These are phyloP conservation scores for Mucor racemosus DNA, from an alignment of 371 early-diverging fungal genomes.

Conservation along the genomic window DNA sequence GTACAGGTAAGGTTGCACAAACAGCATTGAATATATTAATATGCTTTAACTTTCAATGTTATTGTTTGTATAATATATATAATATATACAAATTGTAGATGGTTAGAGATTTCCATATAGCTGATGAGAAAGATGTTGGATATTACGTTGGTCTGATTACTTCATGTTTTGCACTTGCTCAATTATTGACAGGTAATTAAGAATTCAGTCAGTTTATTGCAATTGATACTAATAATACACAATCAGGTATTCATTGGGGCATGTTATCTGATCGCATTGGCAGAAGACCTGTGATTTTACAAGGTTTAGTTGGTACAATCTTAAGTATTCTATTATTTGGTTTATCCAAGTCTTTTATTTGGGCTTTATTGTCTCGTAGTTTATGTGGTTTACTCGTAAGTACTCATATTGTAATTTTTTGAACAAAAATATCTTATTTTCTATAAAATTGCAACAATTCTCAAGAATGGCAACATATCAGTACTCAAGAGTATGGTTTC, in stretches of 20 bases:
- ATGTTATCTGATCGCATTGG: slow-evolving; percentile 69
- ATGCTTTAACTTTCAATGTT: not conserved
- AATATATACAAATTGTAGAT: slow-evolving; percentile 35
- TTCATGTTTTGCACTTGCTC: slow-evolving; percentile 67
- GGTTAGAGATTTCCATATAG: slow-evolving; percentile 64
- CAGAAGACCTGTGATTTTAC: slow-evolving; percentile 78
- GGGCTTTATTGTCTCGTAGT: slow-evolving; percentile 71
- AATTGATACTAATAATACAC: too few relatives aligned
- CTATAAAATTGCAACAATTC: not conserved
- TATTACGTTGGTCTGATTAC: slow-evolving; percentile 72
- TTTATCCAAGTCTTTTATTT: slow-evolving; percentile 63
- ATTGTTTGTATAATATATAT: slow-evolving; percentile 18
- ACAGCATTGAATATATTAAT: slow-evolving; percentile 10
- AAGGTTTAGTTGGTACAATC: slow-evolving; percentile 79
- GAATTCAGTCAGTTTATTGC: not conserved
- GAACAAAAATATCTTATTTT: too few relatives aligned
- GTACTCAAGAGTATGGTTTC: slow-evolving; percentile 87
- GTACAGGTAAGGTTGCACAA: slow-evolving; percentile 32
- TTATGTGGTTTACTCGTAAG: slow-evolving; percentile 74
- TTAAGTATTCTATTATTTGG: slow-evolving; percentile 77
- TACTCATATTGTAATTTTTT: slow-evolving; percentile 16
- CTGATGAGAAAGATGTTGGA: slow-evolving; percentile 58
- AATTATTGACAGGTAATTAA: slow-evolving; percentile 61
- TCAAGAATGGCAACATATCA: slow-evolving; percentile 76
- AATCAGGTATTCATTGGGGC: slow-evolving; percentile 60